phyloP scores from a whole-genome alignment of 2,329 filamentous ascomycete species.

The Stachybotrys echinatus region DNA sequence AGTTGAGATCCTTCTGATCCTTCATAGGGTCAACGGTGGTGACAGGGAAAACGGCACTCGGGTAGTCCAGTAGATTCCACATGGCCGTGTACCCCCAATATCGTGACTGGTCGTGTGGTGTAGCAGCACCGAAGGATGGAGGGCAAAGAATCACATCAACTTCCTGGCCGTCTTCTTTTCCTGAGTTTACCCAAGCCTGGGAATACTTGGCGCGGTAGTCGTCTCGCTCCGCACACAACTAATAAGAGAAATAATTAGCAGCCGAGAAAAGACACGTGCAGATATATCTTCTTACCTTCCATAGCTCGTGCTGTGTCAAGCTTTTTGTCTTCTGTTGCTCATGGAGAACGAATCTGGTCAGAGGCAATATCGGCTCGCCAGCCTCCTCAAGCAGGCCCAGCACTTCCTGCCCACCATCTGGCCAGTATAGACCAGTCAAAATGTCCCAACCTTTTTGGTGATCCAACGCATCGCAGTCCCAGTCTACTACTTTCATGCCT shows the following conservation, averaged over 20 bases:
- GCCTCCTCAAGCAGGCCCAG: constrained; percentile 42
- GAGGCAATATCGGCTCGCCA: constrained; percentile 52
- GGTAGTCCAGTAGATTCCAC: constrained; percentile 64
- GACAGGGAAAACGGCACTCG: constrained; percentile 52
- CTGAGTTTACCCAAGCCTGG: constrained; percentile 30
- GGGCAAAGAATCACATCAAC: constrained; percentile 36
- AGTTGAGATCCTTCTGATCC: constrained; percentile 5
- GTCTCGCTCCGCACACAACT: constrained; percentile 32
- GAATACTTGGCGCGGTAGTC: constrained; percentile 31
- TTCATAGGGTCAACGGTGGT: constrained; percentile 7
- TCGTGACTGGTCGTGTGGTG: constrained; percentile 19
- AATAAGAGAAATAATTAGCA: not conserved
- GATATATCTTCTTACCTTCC: constrained; percentile 30
- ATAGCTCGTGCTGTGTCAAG: constrained; percentile 33
- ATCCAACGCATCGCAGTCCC: constrained; percentile 43
- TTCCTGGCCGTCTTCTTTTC: constrained; percentile 14
- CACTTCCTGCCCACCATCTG: constrained; percentile 54
- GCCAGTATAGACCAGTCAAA: constrained; percentile 43
- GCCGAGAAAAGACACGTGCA: not conserved
- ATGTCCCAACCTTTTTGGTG: constrained; percentile 48
- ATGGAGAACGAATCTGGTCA: constrained; percentile 54
- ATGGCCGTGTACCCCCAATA: constrained; percentile 59
- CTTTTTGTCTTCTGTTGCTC: constrained; percentile 40
- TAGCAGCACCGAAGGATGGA: constrained; percentile 3
- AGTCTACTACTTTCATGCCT: constrained; percentile 49